phyloP scores from a whole-genome alignment of 805 yeast species.

The Metschnikowia lachancei region DNA sequence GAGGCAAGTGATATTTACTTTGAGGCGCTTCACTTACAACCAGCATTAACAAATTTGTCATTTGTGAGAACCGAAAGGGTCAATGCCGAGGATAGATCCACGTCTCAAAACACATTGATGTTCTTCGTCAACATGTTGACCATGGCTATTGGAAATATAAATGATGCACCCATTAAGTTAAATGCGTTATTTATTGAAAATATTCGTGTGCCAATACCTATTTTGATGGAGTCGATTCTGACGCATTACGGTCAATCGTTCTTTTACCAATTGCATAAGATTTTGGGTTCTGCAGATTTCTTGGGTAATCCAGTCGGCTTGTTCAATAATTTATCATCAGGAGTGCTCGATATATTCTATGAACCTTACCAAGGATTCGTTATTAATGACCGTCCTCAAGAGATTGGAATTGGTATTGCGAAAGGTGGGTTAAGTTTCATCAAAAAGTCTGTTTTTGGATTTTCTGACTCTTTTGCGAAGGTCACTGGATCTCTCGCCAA shows the following conservation, averaged over 20 bases:
- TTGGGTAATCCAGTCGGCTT: constrained; percentile 97
- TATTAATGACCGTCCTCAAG: constrained; percentile 93
- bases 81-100: constrained; percentile 59
- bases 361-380: constrained; percentile 97
- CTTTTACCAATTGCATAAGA: constrained; percentile 85
- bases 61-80: constrained; percentile 85
- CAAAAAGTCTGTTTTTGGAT: constrained; percentile 91
- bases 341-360: constrained; percentile 92
- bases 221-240: constrained; percentile 63
- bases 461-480: constrained; percentile 89
- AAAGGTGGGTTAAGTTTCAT: constrained; percentile 94
- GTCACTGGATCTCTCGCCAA: constrained; percentile 93
- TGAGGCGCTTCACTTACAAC: constrained; percentile 90
- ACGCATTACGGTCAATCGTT: constrained; percentile 92
- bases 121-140: constrained; percentile 82
- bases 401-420: constrained; percentile 90
- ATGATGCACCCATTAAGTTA: constrained; percentile 91
- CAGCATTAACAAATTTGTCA: constrained; percentile 81
- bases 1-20: constrained; percentile 78
- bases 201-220: constrained; percentile 78
- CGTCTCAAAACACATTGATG: constrained; percentile 65
- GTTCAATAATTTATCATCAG: constrained; percentile 89
- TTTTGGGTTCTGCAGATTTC: constrained; percentile 93
- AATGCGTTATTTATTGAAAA: constrained; percentile 87
- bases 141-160: constrained; percentile 95